Base-by-base conservation (phyloP, 2,329 filamentous ascomycete genomes). In the Aspergillus fumigatus region DNA sequence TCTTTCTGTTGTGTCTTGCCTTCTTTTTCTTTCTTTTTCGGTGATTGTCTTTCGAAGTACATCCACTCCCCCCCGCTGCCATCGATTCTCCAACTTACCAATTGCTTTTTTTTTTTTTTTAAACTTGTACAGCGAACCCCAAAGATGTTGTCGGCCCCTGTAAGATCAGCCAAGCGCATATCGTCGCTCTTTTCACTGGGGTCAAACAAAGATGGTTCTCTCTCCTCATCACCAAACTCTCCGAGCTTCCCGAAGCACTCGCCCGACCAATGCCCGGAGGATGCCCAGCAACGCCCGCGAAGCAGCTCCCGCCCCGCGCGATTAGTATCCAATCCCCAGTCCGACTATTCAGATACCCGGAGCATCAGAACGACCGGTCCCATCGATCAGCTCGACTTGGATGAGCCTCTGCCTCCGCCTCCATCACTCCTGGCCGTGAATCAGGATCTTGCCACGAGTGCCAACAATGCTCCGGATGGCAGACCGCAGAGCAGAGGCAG, bases 131-230 rank as follows among this genome's bases (percentile, higher is more conserved):
- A 55, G 53, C 56, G 40, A 43, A 43, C 55, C 40, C 32, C 23
- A 38, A 71, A 60, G 59, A 74, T 75, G 71, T 65, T 76, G 62
- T 75, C 73, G 26, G 70, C 74, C 66, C 74, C 73, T 52, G 68
- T 70, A 55, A 77, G 75, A 62, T 74, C 74, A 55, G 75, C 73
- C 56, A 76, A 73, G 66, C 75, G 75, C 57, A 75, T 78, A 56
- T 77, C 76, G 10, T 79, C 76, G 40, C 70, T 79, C 48, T 77
- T 78, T 57, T 77, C 75, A 6, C 57, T 77, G 57, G 68, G 72
- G 11, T 71, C 71, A 23, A 64, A 69, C 41, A 73, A 74, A 58
- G 73, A 75, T 51, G 59, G 61, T 19, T 67, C 67, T 32, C 60
- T 64, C 43, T 66, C 71, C 1, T 63, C 64, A 2, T 73, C 72